Evolutionary conservation across 1,284 basidiomycete genomes (phyloP), one percentile per base, ranked within the genome.

Genomic region (Cryptococcus neoformans): DNA sequence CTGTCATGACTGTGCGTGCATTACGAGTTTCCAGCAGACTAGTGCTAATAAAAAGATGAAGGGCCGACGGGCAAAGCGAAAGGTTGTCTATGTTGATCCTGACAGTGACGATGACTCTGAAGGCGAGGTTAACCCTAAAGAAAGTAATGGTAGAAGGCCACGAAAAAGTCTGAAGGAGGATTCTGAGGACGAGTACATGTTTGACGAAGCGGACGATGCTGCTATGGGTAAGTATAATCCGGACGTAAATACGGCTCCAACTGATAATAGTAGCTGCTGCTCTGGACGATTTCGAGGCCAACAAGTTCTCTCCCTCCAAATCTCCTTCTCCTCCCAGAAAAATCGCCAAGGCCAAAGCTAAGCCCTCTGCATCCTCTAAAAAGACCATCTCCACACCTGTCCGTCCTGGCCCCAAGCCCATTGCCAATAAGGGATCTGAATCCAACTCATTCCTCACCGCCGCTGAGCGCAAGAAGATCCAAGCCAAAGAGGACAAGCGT

Each of bases 401-500:
- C 34, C 57, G 63, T 21, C 65, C 65, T 16, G 61, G 61, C 37
- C 60, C 64, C 6, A 42, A 35, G 12, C 60, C 58, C 35, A 17
- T 41, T 41, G 42, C 38, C 5, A 46, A 42, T 38, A 44, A 16
- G n/a, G 53, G 52, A 6, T 51, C 44, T 21, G 70, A 75, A 52
- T 75, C 81, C 7, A 51, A 64, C 49, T 50, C 54, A 5, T 71
- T 76, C 74, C 81, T 94, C 62, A 96, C 94, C 14, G 87, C 87
- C 9, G 92, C 94, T 0, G 93, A 97, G 74, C 84, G 84, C 62
- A 84, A 89, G 6, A 83, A 85, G 54, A 83, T 87, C 64, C 82
- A 84, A 37, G 88, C 86, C 67, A 93, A 92, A 74, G 83, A 84
- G 21, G 87, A 89, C 62, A 93, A 93, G 80, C 87, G 90, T 67